Evolutionary conservation across 2,329 filamentous ascomycete species (phyloP), one percentile per base, ranked within the genome.

Genomic region (Paracoccidioides lutzii): DNA sequence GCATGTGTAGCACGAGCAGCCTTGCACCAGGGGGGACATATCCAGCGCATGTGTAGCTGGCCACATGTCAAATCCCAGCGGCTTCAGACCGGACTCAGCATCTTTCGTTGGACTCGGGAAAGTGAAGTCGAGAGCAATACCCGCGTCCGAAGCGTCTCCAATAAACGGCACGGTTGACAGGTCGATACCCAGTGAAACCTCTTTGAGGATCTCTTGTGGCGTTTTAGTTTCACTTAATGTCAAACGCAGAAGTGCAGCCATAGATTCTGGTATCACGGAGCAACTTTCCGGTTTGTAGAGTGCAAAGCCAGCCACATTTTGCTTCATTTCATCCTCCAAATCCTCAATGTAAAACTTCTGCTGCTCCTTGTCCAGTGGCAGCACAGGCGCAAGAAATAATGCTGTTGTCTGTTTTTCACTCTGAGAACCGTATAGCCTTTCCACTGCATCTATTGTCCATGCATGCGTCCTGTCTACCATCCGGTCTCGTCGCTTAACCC

Each of bases 401-500:
- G 74, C 69, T 1, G 60, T 67, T 5, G 64, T 63, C 57, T 65
- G 57, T 4, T 57, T 58, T 8, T 65, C 60, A 22, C 70, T 67
- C 2, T 68, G 52, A 2, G 66, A 57, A 9, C 68, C 70, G 54
- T 72, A 67, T 15, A 74, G 67, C 33, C 71, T 67, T 14, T 73
- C 71, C 40, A 90, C 75, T 52, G 89, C 81, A 59, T 86, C 80
- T 30, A 81, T 79, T 15, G 91, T 75, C 88, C 90, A 97, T 41
- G 81, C 79, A 66, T 93, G 86, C 0, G 88, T 95, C 56, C 91
- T 79, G 65, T 93, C 89, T 30, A 83, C 84, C 83, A 95, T 96
- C 65, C 88, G 90, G 40, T 82, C 77, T 49, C 86, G 81, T 48
- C 90, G 80, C 71, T 94, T 95, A 8, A 78, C 73, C 2, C 84